Evolutionary conservation across 306 rosid genomes (phyloP).

Genomic region (Datisca glomerata): DNA sequence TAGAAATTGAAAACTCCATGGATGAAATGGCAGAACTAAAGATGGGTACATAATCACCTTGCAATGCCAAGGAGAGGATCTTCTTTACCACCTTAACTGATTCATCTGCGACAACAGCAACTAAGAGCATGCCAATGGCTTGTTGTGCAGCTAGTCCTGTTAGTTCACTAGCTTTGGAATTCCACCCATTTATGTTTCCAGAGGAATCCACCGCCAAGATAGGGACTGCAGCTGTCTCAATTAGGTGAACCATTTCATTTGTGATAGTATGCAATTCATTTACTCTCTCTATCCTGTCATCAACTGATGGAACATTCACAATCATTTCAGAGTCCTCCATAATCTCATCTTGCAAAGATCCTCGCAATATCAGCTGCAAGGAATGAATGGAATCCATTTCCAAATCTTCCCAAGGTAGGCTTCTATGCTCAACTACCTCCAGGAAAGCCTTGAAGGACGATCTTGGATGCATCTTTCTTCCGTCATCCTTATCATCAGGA

Average conservation of each 20-base stretch:
- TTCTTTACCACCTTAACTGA: conserved; percentile 25
- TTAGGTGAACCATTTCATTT: conserved; percentile 33
- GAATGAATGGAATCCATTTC: conserved; percentile 42
- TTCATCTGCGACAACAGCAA: conserved; percentile 25
- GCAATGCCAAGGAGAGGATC: conserved; percentile 21
- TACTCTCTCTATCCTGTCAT: conserved; percentile 24
- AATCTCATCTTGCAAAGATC: conserved; percentile 19
- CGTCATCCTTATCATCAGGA: conserved; percentile 27
- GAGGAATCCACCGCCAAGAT: conserved; percentile 28
- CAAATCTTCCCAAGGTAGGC: conserved; percentile 34
- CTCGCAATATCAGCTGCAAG: conserved; percentile 30
- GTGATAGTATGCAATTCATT: conserved; percentile 23
- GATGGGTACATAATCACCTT: conserved; percentile 19
- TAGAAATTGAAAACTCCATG: not conserved
- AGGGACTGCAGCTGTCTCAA: conserved; percentile 36
- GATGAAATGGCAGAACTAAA: not conserved
- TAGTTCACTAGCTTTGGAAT: conserved; percentile 25
- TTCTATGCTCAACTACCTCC: conserved; percentile 29
- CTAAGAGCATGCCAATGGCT: conserved; percentile 25
- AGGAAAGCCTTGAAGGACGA: conserved; percentile 38
- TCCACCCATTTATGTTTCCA: conserved; percentile 33
- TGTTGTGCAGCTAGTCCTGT: conserved; percentile 26
- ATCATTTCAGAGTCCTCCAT: conserved; percentile 21
- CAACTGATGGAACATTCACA: conserved; percentile 23
- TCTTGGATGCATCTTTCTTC: conserved; percentile 36